Conservation (phyloP, 208 protist genomes). For the Crithidia fasciculata region DNA sequence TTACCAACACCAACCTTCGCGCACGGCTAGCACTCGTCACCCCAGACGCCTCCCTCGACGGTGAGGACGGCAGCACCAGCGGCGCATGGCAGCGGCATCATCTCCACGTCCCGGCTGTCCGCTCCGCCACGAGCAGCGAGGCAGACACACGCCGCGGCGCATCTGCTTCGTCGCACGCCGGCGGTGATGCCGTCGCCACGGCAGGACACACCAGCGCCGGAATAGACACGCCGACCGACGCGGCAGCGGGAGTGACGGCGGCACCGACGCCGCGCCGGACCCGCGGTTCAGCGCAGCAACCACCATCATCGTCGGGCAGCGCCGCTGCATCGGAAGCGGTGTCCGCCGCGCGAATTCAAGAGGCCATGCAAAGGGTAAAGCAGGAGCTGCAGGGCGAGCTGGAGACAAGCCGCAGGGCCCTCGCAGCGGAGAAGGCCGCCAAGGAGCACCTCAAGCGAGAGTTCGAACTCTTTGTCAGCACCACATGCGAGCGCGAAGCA, state of each 20-base stretch:
- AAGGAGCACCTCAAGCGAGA: constrained; percentile 45
- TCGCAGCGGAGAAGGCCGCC: constrained; percentile 32
- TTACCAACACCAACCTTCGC: constrained; percentile 48
- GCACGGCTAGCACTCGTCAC: constrained; percentile 33
- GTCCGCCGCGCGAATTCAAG: constrained; percentile 23
- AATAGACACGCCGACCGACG: constrained; percentile 1
- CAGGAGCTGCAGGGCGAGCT: constrained; percentile 33
- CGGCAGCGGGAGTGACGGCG: neutral
- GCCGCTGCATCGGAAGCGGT: neutral
- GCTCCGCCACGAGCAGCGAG: neutral
- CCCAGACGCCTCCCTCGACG: constrained; percentile 1
- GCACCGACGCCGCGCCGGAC: neutral
- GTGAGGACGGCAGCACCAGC: neutral
- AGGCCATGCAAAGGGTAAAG: constrained; percentile 30
- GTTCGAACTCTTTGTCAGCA: constrained; percentile 74
- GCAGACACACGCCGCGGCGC: neutral
- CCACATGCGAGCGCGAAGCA: constrained; percentile 70
- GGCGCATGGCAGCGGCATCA: no score
- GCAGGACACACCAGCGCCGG: neutral
- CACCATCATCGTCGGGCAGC: neutral
- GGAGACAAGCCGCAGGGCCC: constrained; percentile 15
- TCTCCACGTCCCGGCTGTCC: neutral
- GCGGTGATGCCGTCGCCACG: neutral
- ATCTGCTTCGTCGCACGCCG: neutral
- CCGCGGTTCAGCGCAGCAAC: neutral